Percentiles rank a stretch among this genome's conserved stretches.
phyloP scores from a whole-genome alignment of 2,329 filamentous ascomycete species.

The Penicillium sp. region DNA sequence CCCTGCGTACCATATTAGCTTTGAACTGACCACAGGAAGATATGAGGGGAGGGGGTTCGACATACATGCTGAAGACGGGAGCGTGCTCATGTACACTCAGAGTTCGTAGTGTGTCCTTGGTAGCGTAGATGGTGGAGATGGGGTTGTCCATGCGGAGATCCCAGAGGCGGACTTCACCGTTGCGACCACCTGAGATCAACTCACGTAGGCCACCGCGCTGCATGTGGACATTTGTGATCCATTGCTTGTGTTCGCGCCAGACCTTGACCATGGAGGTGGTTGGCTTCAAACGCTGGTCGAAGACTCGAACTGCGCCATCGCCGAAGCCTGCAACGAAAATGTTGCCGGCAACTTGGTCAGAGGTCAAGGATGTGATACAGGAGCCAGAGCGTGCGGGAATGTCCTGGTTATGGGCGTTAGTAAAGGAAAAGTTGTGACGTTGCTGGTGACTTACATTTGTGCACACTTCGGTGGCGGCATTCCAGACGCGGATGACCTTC shows the following conservation, averaged over 20 bases:
- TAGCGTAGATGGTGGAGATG: conserved; percentile 72
- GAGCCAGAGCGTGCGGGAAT: conserved; percentile 93
- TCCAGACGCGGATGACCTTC: conserved; percentile 94
- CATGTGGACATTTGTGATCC: conserved; percentile 96
- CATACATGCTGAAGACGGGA: conserved; percentile 91
- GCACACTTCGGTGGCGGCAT: conserved; percentile 89
- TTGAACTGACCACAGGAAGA: not conserved
- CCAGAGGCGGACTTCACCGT: conserved; percentile 94
- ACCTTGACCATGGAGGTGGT: conserved; percentile 92
- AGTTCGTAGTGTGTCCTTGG: conserved; percentile 76
- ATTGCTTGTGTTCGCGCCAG: conserved; percentile 94
- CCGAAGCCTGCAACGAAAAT: conserved; percentile 96
- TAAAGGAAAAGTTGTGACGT: not conserved
- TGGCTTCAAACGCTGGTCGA: conserved; percentile 81
- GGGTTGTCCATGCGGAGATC: conserved; percentile 86
- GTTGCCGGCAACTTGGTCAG: conserved; percentile 96
- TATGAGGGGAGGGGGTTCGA: conserved; percentile 26
- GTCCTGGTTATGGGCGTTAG: conserved; percentile 53
- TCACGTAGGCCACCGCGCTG: conserved; percentile 93
- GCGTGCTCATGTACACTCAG: conserved; percentile 94
- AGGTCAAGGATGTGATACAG: conserved; percentile 93
- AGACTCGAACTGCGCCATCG: conserved; percentile 90
- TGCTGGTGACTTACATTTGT: conserved; percentile 58
- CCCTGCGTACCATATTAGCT: conserved; percentile 54
- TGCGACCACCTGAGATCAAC: conserved; percentile 83